These are phyloP conservation scores for Eleusine coracana DNA, from an alignment of 176 grass and related monocot species.

Conservation along the genomic window DNA sequence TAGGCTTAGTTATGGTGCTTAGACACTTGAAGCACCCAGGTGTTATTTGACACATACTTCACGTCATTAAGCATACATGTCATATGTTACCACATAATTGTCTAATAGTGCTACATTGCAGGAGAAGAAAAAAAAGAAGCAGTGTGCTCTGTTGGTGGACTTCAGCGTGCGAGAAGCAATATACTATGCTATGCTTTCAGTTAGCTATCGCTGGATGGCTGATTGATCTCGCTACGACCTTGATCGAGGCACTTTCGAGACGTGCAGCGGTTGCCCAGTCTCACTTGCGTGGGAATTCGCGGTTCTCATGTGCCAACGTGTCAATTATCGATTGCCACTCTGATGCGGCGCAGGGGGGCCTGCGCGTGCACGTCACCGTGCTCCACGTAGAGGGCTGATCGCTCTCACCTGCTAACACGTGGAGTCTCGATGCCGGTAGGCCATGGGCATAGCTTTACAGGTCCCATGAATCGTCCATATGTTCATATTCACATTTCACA, in stretches of 20 bases:
- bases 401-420: conserved; percentile 6
- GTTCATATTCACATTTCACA: not conserved
- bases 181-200: not conserved
- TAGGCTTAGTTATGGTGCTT: too few relatives aligned
- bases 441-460: not conserved
- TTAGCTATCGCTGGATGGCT: conserved; percentile 10
- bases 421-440: not conserved
- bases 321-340: not conserved
- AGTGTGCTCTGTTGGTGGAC: not conserved
- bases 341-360: not conserved
- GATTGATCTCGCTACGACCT: not conserved
- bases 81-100: too few relatives aligned
- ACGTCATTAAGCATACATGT: too few relatives aligned
- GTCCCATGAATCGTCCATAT: not conserved
- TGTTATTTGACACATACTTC: too few relatives aligned
- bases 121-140: not conserved
- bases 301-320: conserved; percentile 27
- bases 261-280: not conserved
- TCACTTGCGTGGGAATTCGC: not conserved
- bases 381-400: conserved; percentile 19
- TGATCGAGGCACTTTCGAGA: conserved; percentile 16
- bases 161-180: conserved; percentile 21
- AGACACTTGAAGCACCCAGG: too few relatives aligned
- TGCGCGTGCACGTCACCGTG: not conserved
- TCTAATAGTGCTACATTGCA: too few relatives aligned